Percentiles rank a stretch among this genome's conserved stretches.
phyloP scores from a whole-genome alignment of 2,329 filamentous ascomycete genomes.

The Colletotrichum paranaense region DNA sequence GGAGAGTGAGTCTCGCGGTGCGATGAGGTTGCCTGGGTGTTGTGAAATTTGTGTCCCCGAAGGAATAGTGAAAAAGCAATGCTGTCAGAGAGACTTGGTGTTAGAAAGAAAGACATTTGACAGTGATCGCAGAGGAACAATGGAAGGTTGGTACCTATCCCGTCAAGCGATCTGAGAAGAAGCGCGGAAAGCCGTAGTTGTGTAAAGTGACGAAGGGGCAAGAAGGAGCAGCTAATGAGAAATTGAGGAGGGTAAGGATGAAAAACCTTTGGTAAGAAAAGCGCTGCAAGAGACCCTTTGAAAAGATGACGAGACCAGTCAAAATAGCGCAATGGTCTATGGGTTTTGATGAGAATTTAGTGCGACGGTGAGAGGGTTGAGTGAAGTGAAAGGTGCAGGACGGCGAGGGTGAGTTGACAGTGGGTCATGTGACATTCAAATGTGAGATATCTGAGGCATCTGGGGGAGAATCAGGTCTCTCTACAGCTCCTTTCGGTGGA shows the following conservation, averaged over 20 bases:
- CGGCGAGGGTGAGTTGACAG: background rate
- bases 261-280: background rate
- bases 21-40: too few species aligned
- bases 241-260: background rate
- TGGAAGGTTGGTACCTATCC: background rate
- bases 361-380: background rate
- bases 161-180: background rate
- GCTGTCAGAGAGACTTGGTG: too few species aligned
- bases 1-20: too few species aligned
- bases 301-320: too few species aligned
- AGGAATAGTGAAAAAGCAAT: rapidly evolving
- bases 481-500: background rate
- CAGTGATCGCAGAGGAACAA: too few species aligned
- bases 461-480: background rate
- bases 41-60: too few species aligned
- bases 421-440: background rate
- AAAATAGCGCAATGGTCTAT: background rate
- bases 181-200: too few species aligned
- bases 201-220: background rate
- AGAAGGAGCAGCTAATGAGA: background rate
- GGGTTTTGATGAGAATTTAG: background rate
- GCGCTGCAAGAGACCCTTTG: background rate
- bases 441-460: background rate
- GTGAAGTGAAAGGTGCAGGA: background rate
- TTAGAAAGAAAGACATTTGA: background rate